These are phyloP conservation scores for Acanthamoeba royreba DNA, from an alignment of 208 protist species.

Conservation along the genomic window DNA sequence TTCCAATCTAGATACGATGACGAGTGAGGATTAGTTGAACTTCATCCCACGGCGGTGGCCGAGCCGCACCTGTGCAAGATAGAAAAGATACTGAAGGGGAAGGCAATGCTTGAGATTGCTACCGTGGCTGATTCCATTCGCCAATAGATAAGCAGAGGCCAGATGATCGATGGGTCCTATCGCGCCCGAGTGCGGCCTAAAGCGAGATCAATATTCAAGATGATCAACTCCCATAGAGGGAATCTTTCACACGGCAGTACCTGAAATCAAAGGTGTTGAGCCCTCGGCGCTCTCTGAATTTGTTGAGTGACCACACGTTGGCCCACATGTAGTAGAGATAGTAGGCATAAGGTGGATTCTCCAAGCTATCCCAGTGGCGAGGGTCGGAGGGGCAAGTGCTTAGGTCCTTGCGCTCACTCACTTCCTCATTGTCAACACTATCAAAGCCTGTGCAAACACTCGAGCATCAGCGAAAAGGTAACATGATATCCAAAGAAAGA, in stretches of 20 bases:
- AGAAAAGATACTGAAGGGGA: conserved; percentile 96
- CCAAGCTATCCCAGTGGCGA: conserved; percentile 85
- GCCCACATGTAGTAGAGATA: conserved; percentile 98
- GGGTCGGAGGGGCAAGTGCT: conserved; percentile 75
- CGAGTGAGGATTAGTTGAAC: background rate
- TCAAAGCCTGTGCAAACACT: conserved; percentile 94
- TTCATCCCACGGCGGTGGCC: no score
- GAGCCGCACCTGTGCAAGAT: conserved; percentile 20
- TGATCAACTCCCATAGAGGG: no score
- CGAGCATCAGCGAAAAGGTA: no score
- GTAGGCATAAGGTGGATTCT: conserved; percentile 99
- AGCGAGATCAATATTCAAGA: no score
- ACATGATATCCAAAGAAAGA: no score
- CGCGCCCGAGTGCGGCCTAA: conserved; percentile 97
- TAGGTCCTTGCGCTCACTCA: conserved; percentile 82
- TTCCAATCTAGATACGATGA: conserved; percentile 86
- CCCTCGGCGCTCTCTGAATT: conserved; percentile 80
- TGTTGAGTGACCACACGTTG: conserved; percentile 97
- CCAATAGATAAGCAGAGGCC: conserved; percentile 90
- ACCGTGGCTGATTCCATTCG: conserved; percentile 96
- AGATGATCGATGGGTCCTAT: conserved; percentile 89
- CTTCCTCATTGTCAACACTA: conserved; percentile 98
- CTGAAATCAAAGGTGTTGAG: conserved; percentile 51
- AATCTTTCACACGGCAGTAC: no score
- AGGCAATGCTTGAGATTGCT: conserved; percentile 93